A percentile compares a stretch with the other conserved stretches of the same genome.
Conservation (phyloP, 176 grass and related monocot genomes). For the Microstegium vimineum region DNA sequence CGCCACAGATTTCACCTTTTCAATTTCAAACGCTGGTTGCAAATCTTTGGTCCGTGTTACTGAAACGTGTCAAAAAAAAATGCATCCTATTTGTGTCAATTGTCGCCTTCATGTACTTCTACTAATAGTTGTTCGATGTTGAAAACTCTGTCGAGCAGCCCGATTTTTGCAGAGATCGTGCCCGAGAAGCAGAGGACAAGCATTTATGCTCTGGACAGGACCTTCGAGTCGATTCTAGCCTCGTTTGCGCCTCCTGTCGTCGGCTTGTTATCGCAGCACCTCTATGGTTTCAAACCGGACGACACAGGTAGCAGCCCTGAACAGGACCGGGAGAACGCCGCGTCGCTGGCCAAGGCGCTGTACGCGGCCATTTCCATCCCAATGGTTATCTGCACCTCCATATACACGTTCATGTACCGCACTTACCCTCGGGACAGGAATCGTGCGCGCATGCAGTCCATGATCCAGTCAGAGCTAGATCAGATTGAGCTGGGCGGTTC, state of each 20-base stretch:
- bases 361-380: constrained; percentile 61
- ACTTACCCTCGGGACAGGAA: constrained; percentile 73
- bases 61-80: neutral
- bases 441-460: constrained; percentile 52
- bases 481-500: constrained; percentile 39
- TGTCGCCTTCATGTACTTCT: no score
- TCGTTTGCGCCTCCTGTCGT: constrained; percentile 77
- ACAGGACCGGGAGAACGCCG: constrained; percentile 62
- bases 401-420: constrained; percentile 68
- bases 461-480: constrained; percentile 50
- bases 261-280: constrained; percentile 53
- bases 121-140: no score
- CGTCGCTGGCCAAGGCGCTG: constrained; percentile 78
- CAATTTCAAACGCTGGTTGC: neutral
- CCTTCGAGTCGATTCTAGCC: constrained; percentile 66
- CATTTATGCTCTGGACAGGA: constrained; percentile 60
- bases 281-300: constrained; percentile 62
- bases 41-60: neutral
- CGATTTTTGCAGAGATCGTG: constrained; percentile 90
- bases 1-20: neutral
- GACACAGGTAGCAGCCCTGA: constrained; percentile 21
- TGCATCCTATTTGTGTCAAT: no score
- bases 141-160: constrained; percentile 33
- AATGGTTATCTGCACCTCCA: constrained; percentile 50
- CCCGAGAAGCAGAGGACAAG: constrained; percentile 74